Conservation (phyloP, 257 asterid genomes). For the Ilex asprella region DNA sequence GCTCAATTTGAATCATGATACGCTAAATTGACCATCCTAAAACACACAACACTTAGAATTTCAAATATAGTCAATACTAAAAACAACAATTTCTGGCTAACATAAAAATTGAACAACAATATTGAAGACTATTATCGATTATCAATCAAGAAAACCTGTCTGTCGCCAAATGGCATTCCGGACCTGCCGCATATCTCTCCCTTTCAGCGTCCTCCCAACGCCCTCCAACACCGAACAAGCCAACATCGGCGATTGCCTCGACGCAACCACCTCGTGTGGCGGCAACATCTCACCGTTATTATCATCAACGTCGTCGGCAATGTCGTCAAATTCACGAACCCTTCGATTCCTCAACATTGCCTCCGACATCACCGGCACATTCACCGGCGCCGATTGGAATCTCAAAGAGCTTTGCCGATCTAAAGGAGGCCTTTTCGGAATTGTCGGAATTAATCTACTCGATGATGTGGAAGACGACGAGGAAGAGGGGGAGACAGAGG, state of each 20-base stretch:
- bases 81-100: not conserved
- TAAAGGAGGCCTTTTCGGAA: constrained; percentile 44
- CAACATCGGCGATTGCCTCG: constrained; percentile 41
- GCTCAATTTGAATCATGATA: not conserved
- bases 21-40: not conserved
- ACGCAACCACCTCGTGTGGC: constrained; percentile 60
- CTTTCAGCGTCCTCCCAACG: constrained; percentile 67
- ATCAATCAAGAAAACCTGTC: constrained; percentile 61
- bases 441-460: constrained; percentile 22
- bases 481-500: constrained; percentile 24
- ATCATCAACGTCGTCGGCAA: constrained; percentile 29
- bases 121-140: too few relatives aligned
- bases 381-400: constrained; percentile 64
- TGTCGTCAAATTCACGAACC: constrained; percentile 27
- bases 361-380: constrained; percentile 45
- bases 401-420: constrained; percentile 13
- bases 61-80: not conserved
- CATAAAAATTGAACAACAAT: too few relatives aligned
- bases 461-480: constrained; percentile 38
- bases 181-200: constrained; percentile 75
- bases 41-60: not conserved
- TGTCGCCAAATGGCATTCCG: constrained; percentile 58
- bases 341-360: constrained; percentile 28
- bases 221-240: constrained; percentile 72
- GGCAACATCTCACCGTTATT: constrained; percentile 29